phyloP scores from a whole-genome alignment of 495 filamentous ascomycete species.

The Aspergillus saccharolyticus region DNA sequence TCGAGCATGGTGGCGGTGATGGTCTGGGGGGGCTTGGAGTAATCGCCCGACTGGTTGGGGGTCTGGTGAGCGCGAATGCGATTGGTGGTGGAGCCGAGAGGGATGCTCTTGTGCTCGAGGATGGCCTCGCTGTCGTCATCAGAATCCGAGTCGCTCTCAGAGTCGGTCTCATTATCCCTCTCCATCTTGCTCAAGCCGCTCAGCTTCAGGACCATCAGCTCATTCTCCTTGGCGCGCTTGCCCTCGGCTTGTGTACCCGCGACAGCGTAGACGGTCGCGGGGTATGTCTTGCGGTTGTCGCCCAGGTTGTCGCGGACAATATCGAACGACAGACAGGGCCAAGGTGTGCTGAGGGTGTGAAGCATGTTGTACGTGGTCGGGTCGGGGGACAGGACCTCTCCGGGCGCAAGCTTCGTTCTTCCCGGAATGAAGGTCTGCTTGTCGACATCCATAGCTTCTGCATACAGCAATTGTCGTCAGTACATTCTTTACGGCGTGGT shows the following conservation, averaged over 20 bases:
- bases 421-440: constrained; percentile 90
- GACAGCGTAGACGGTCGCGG: constrained; percentile 89
- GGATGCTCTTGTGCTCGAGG: constrained; percentile 85
- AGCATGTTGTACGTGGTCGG: constrained; percentile 93
- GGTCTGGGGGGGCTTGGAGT: constrained; percentile 66
- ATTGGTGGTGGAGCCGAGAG: constrained; percentile 80
- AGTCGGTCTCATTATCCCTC: constrained; percentile 59
- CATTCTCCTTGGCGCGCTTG: constrained; percentile 72
- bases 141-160: constrained; percentile 70
- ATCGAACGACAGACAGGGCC: constrained; percentile 96
- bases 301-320: constrained; percentile 85
- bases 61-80: constrained; percentile 80
- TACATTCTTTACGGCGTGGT: neutral
- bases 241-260: constrained; percentile 87
- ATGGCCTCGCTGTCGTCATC: constrained; percentile 87
- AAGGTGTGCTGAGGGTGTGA: constrained; percentile 83
- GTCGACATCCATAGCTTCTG: constrained; percentile 87
- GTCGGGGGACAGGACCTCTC: constrained; percentile 87
- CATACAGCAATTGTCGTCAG: constrained; percentile 4
- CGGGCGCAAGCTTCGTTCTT: constrained; percentile 76
- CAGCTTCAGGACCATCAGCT: constrained; percentile 92
- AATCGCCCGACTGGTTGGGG: constrained; percentile 55
- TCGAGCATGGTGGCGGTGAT: constrained; percentile 90
- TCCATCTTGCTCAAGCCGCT: constrained; percentile 86
- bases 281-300: constrained; percentile 83